Evolutionary conservation across 345 rosid genomes (phyloP).

Genomic region (Xanthoceras sorbifolium): DNA sequence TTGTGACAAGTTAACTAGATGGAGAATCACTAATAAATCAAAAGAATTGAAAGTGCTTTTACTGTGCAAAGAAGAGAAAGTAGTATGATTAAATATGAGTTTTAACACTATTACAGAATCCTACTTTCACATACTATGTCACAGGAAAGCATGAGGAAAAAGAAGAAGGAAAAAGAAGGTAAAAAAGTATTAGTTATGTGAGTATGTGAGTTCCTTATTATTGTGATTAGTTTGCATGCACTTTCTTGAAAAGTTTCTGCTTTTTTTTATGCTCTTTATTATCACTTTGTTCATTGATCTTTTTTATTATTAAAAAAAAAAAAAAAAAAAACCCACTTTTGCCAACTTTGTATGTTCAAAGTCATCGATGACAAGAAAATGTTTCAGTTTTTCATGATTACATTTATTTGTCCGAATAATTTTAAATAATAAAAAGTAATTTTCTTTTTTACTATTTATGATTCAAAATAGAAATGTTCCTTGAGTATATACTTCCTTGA

Average conservation of each 20-base stretch:
- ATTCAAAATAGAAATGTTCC: too few relatives aligned
- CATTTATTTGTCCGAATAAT: background rate
- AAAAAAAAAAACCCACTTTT: background rate
- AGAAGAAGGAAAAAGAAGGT: background rate
- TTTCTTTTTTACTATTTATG: too few relatives aligned
- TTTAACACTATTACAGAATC: constrained; percentile 1
- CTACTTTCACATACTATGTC: too few relatives aligned
- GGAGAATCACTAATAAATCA: too few relatives aligned
- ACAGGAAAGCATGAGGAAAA: constrained; percentile 1
- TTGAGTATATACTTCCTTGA: too few relatives aligned
- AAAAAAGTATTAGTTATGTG: background rate
- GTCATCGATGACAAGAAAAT: background rate
- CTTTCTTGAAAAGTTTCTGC: constrained; percentile 18
- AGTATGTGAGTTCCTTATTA: constrained; percentile 8
- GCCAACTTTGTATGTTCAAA: background rate
- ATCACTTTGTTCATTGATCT: background rate
- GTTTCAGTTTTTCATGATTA: background rate
- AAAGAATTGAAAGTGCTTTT: too few relatives aligned
- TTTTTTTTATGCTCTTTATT: background rate
- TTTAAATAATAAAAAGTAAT: too few relatives aligned
- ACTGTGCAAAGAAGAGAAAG: too few relatives aligned
- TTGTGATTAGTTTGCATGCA: background rate
- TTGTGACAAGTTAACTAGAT: too few relatives aligned
- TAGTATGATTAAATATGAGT: too few relatives aligned
- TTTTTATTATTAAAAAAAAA: background rate